These are phyloP conservation scores for Aspergillus cavernicola DNA, from an alignment of 495 filamentous ascomycete species.

Conservation along the genomic window DNA sequence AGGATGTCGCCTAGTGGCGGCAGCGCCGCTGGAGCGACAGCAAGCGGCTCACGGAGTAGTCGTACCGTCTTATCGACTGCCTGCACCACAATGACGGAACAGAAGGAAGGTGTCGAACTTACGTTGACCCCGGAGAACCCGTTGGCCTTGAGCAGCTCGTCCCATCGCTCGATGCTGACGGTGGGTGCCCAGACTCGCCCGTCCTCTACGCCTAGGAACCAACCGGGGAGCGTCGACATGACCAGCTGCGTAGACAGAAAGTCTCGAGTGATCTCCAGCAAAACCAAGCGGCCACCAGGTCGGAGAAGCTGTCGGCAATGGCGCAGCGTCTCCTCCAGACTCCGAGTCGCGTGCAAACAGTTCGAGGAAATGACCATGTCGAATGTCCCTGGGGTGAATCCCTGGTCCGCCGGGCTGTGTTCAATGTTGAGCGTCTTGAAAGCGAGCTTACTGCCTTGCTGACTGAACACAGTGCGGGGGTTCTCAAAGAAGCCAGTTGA, in stretches of 20 bases:
- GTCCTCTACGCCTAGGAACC: constrained; percentile 37
- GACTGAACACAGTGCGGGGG: neutral
- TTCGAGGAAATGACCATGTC: constrained; percentile 22
- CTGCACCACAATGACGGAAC: neutral
- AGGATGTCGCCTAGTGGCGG: neutral
- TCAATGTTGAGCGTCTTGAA: constrained; percentile 23
- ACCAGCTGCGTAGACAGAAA: neutral
- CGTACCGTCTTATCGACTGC: neutral
- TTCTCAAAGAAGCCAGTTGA: constrained; percentile 4
- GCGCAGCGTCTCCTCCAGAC: neutral
- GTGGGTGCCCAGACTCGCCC: constrained; percentile 25
- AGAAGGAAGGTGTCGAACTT: neutral
- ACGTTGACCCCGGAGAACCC: constrained; percentile 31
- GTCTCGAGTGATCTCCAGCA: constrained; percentile 21
- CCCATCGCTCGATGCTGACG: constrained; percentile 25
- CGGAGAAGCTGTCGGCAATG: constrained; percentile 4
- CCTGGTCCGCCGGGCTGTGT: constrained; percentile 8
- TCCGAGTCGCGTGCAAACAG: constrained; percentile 15
- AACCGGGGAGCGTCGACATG: constrained; percentile 23
- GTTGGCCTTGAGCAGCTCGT: constrained; percentile 23
- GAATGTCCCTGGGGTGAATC: constrained; percentile 17
- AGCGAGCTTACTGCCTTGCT: neutral
- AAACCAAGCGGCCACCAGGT: constrained; percentile 24
- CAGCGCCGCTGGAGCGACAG: neutral
- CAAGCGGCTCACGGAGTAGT: neutral